These are phyloP conservation scores for Prunus yedoensis DNA, from an alignment of 331 rosid genomes.

Conservation along the genomic window DNA sequence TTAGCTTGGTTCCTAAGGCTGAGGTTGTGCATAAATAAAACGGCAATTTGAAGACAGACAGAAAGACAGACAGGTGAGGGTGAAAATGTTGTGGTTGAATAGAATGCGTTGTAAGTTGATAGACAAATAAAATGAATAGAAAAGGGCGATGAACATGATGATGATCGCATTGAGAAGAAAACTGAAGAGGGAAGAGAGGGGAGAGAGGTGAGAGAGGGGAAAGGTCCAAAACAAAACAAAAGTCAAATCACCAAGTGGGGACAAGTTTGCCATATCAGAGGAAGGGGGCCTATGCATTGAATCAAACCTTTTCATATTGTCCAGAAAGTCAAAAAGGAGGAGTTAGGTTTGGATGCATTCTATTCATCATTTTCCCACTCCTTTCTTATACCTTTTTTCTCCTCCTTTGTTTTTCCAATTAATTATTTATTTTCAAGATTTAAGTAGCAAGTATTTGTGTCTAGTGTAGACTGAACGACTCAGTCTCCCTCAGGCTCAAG, in stretches of 20 bases:
- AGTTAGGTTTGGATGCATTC: constrained; percentile 45
- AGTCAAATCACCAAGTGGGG: constrained; percentile 25
- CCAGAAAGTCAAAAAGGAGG: constrained; percentile 49
- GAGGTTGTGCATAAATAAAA: not conserved
- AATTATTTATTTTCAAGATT: constrained; percentile 17
- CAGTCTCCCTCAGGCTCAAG: constrained; percentile 20
- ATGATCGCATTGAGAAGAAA: not conserved
- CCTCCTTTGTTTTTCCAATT: not conserved
- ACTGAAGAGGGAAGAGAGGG: not conserved
- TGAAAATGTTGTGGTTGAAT: too few species aligned
- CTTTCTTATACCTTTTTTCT: constrained; percentile 13
- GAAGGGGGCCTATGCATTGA: constrained; percentile 25
- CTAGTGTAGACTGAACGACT: constrained; percentile 10
- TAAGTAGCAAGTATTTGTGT: not conserved
- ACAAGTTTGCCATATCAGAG: constrained; percentile 24
- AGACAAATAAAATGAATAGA: not conserved
- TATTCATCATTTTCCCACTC: constrained; percentile 40
- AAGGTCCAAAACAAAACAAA: not conserved
- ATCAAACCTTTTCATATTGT: constrained; percentile 25
- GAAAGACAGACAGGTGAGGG: too few species aligned
- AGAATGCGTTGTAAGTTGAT: not conserved
- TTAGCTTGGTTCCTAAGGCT: constrained; percentile 10
- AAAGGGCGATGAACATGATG: not conserved
- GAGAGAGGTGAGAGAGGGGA: not conserved
- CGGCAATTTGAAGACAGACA: not conserved